Evolutionary conservation across 2,329 filamentous ascomycete species (phyloP), one percentile per base, ranked within the genome.

Genomic region (Pezicula rhizophila): DNA sequence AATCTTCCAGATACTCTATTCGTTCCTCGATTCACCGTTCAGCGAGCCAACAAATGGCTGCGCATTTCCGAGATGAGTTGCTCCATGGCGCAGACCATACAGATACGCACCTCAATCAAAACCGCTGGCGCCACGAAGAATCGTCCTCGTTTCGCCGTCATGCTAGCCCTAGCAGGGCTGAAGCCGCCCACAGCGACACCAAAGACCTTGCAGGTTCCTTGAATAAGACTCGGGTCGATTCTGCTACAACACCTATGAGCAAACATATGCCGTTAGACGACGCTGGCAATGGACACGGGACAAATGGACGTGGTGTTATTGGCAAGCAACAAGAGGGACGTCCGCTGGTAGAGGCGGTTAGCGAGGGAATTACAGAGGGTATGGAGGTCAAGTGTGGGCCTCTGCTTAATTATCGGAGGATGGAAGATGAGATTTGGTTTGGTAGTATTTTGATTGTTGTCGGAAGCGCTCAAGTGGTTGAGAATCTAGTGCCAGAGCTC

Each of bases 371-470:
- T 4, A 51, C 45, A 25, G 51, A 52, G 10, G 52, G 75, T 41
- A 76, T 71, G 60, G 80, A 87, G 52, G 76, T 90, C 25, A 72
- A 85, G 12, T 84, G 80, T 57, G 87, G 87, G 1, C 87, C 87
- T 17, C 70, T 92, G 55, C 69, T 92, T 53, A 92, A 92, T 68
- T 92, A 90, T 66, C 77, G 84, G 55, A 79, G 80, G 60, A 90
- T 86, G 80, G 79, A 84, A 59, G 77, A 76, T 25, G 72, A 72
- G 35, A 70, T 69, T 37, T 97, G 92, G 91, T 75, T 87, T 59
- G 91, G 92, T 50, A 95, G 89, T 65, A 87, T 95, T 7, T 71
- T 96, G 59, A 72, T 96, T 44, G 89, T 96, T 46, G 87, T 85
- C 14, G 82, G 78, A 45, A 86, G 89, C 4, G 86, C 86, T 20